Evolutionary conservation across 2,329 filamentous ascomycete genomes (phyloP), one percentile per base, ranked within the genome.

Genomic region (Bipolaris bicolor): DNA sequence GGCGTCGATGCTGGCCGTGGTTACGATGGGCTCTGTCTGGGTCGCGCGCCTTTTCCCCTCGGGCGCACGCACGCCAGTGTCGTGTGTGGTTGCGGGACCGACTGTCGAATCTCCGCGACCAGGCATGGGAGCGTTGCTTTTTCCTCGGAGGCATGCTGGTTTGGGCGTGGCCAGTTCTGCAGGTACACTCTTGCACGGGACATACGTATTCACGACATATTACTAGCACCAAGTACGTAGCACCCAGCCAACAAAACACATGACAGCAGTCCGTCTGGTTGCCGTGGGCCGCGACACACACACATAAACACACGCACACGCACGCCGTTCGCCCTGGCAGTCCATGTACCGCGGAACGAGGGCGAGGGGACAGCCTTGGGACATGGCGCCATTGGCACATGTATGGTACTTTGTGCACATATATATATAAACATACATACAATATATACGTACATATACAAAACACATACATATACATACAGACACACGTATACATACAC

Each of bases 51-150:
- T 41, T 41, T 50, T 52, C 43, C 41, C 24, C 29, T 31, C 52
- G 36, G 41, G 53, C 53, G 53, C 51, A 40, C 39, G 26, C 49
- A 43, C 43, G 49, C 34, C 52, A 57, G 57, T 57, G 41, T 48
- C 4, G 29, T 55, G 49, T 36, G 34, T 48, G 54, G 29, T 36
- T 34, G 45, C 18, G 24, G 13, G 40, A 10, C 36, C 46, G 49
- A 6, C 29, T 31, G 33, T 57, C 41, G 43, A 45, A 45, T 45
- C n/a, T 45, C 43, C 24, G 41, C 41, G 43, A 16, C n/a, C 37
- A 39, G n/a, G 53, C 60, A 57, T 57, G 55, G 52, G 54, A 50
- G 62, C 51, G 37, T 29, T 52, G 31, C 41, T 39, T 48, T 54
- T 49, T 44, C 41, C 44, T 52, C 55, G 49, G 60, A 52, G 54